Percentiles rank a stretch among this genome's conserved stretches.
Evolutionary conservation across 352 stramenopile genomes (phyloP).

Genomic region (Globisporangium yorkense): DNA sequence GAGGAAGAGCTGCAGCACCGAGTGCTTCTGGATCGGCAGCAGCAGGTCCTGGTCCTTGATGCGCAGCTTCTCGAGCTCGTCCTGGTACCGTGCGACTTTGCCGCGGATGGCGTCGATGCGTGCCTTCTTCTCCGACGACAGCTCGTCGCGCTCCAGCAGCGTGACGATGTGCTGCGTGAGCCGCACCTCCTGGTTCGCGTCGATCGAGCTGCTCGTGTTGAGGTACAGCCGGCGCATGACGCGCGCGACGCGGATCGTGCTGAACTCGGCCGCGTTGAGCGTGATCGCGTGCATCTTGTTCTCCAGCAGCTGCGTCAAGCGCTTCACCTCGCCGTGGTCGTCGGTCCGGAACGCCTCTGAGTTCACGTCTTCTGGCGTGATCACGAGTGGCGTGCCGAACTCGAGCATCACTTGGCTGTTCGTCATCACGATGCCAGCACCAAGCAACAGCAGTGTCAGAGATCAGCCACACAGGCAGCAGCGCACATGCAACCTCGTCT

Average conservation of each 20-base stretch:
- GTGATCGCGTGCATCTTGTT: conserved; percentile 40
- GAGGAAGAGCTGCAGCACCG: conserved; percentile 54
- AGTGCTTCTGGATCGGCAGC: conserved; percentile 37
- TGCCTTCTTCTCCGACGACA: conserved; percentile 24
- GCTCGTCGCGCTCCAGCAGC: conserved; percentile 42
- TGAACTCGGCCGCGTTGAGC: conserved; percentile 64
- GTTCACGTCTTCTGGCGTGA: conserved; percentile 30
- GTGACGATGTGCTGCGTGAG: conserved; percentile 77
- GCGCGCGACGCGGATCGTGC: conserved; percentile 48
- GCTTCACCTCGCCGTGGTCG: conserved; percentile 35
- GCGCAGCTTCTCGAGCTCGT: conserved; percentile 44
- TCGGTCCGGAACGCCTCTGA: conserved; percentile 28
- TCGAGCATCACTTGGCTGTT: conserved; percentile 59
- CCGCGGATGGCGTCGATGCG: conserved; percentile 26
- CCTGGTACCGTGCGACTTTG: conserved; percentile 60
- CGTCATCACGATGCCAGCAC: background rate
- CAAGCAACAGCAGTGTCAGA: background rate
- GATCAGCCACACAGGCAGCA: background rate
- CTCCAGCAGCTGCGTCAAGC: conserved; percentile 28
- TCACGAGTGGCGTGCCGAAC: conserved; percentile 53
- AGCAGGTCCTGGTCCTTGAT: conserved; percentile 72
- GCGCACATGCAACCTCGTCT: too few relatives aligned
- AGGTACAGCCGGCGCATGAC: conserved; percentile 67
- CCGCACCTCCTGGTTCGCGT: conserved; percentile 64
- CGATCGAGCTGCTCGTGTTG: conserved; percentile 53